Evolutionary conservation across 805 yeast genomes (phyloP).

Genomic region (Tetrapisispora namnaoensis): DNA sequence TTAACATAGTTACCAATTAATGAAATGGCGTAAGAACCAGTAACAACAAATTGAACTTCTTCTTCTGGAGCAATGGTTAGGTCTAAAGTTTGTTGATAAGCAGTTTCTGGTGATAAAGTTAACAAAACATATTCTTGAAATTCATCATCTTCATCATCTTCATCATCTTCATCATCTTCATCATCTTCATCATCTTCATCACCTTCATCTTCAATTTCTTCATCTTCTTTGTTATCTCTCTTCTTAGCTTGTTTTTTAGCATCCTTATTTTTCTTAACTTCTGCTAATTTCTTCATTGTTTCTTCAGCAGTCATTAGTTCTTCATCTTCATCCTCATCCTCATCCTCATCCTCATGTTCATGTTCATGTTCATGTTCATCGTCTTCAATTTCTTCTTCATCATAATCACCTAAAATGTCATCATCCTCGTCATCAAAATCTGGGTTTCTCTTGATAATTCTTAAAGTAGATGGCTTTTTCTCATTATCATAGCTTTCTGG

Average conservation of each 20-base stretch:
- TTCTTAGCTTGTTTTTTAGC: constrained; percentile 36
- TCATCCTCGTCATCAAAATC: constrained; percentile 39
- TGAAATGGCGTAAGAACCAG: constrained; percentile 92
- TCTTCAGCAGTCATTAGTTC: constrained; percentile 31
- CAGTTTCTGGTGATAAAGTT: constrained; percentile 78
- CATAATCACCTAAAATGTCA: constrained; percentile 35
- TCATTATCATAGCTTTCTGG: constrained; percentile 74
- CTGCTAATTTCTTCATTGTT: constrained; percentile 32
- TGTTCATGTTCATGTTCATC: constrained; percentile 37
- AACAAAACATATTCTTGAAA: constrained; percentile 78
- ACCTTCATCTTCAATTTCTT: constrained; percentile 39
- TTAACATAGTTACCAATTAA: constrained; percentile 91
- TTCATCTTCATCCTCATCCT: constrained; percentile 35
- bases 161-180: constrained; percentile 47
- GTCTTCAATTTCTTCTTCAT: constrained; percentile 36
- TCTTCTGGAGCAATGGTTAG: constrained; percentile 87
- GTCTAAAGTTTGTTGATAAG: constrained; percentile 85
- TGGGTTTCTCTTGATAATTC: constrained; percentile 67
- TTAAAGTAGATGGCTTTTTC: constrained; percentile 77
- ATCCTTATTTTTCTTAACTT: constrained; percentile 45
- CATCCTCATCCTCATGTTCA: constrained; percentile 31
- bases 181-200: constrained; percentile 41
- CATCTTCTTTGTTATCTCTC: constrained; percentile 39
- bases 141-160: constrained; percentile 58
- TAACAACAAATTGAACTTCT: constrained; percentile 86